A percentile compares a stretch with the other conserved stretches of the same genome.
Conservation (phyloP, 371 early-diverging fungal species). For the Circinella umbellata region DNA sequence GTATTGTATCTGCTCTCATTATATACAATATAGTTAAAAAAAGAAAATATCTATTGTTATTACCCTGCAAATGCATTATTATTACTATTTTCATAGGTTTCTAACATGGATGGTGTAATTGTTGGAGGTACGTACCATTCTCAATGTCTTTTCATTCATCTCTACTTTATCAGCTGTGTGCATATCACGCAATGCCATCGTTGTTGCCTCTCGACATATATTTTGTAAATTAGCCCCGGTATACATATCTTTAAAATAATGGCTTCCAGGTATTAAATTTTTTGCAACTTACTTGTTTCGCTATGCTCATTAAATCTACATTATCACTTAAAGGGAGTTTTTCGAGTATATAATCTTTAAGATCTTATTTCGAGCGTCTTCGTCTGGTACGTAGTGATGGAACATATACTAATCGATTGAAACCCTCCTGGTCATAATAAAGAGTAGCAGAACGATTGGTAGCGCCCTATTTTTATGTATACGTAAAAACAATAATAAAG, state of each 20-base stretch:
- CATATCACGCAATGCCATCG: conserved; percentile 76
- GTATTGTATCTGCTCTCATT: too few species aligned
- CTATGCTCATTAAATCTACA: conserved; percentile 76
- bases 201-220: conserved; percentile 95
- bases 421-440: conserved; percentile 94
- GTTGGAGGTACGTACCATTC: conserved; percentile 26
- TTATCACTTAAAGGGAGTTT: conserved; percentile 74
- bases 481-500: too few species aligned
- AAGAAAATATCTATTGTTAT: too few species aligned
- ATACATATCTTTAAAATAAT: conserved; percentile 49
- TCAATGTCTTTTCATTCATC: conserved; percentile 21
- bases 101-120: conserved; percentile 17
- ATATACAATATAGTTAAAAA: too few species aligned
- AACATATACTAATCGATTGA: conserved; percentile 92
- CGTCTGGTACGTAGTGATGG: conserved; percentile 95
- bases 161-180: conserved; percentile 49
- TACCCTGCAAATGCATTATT: too few species aligned
- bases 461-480: conserved; percentile 70
- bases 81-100: conserved; percentile 2
- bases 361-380: conserved; percentile 79
- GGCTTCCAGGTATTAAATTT: not conserved
- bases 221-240: conserved; percentile 98
- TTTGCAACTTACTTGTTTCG: conserved; percentile 49
- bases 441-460: conserved; percentile 98
- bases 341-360: conserved; percentile 82